phyloP scores from a whole-genome alignment of 208 protist species.

The Trypanosoma theileri region DNA sequence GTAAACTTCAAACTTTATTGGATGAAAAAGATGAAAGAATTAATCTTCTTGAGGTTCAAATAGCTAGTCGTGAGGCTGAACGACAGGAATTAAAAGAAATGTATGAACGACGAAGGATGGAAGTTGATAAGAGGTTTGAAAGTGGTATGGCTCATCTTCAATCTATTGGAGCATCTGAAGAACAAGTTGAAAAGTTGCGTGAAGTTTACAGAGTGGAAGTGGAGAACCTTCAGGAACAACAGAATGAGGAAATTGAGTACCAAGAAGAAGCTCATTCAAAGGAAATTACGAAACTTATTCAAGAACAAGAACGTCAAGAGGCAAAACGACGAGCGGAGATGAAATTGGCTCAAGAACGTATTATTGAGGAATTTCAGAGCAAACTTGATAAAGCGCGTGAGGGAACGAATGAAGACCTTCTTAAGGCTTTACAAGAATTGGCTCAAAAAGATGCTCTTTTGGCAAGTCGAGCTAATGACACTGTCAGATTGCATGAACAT shows the following conservation, averaged over 20 bases:
- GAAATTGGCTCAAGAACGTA: conserved; percentile 69
- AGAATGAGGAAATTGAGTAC: conserved; percentile 78
- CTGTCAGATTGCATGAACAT: conserved; percentile 63
- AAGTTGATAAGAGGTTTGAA: conserved; percentile 58
- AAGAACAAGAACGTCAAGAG: conserved; percentile 80
- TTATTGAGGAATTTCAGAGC: conserved; percentile 85
- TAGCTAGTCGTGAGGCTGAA: conserved; percentile 75
- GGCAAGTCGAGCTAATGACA: conserved; percentile 82
- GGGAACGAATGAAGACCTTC: conserved; percentile 78
- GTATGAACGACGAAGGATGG: conserved; percentile 58
- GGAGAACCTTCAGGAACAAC: conserved; percentile 85
- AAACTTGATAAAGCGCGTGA: conserved; percentile 76
- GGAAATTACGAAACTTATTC: conserved; percentile 75
- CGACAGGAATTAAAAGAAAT: conserved; percentile 63
- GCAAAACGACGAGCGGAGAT: conserved; percentile 72
- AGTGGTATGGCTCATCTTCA: conserved; percentile 60
- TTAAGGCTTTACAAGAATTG: conserved; percentile 62
- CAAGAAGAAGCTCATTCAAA: conserved; percentile 80
- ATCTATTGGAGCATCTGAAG: conserved; percentile 54
- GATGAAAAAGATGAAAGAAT: conserved; percentile 76
- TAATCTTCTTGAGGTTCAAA: conserved; percentile 72
- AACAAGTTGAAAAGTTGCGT: conserved; percentile 76
- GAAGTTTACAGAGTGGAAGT: conserved; percentile 79
- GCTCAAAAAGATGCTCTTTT: conserved; percentile 80
- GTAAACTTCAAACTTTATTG: conserved; percentile 70